These are phyloP conservation scores for Leccinum arenicola DNA, from an alignment of 768 basidiomycete genomes.

Conservation along the genomic window DNA sequence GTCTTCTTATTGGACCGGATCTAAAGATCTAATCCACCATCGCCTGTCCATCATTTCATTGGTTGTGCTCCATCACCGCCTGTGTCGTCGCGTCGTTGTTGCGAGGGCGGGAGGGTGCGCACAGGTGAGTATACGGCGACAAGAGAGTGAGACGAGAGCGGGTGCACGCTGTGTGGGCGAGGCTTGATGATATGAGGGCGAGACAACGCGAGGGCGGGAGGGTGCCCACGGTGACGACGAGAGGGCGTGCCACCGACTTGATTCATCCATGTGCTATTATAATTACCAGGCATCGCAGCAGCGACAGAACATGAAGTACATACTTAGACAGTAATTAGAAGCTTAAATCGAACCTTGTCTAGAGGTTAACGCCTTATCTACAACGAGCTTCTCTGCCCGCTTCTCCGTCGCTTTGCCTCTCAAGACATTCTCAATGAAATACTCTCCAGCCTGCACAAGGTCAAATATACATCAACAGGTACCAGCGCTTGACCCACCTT, in stretches of 20 bases:
- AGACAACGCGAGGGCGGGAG: no score
- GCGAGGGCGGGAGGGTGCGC: slow-evolving; percentile 5
- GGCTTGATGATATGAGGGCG: no score
- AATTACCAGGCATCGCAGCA: slow-evolving; percentile 5
- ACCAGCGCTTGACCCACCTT: slow-evolving; percentile 59
- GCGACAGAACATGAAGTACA: background rate
- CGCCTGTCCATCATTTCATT: background rate
- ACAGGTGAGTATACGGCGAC: no score
- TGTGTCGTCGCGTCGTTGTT: no score
- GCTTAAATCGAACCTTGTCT: slow-evolving; percentile 9
- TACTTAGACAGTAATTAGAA: background rate
- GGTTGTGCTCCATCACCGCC: background rate
- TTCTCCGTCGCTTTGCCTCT: slow-evolving; percentile 53
- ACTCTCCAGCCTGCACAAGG: slow-evolving; percentile 80
- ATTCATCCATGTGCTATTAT: background rate
- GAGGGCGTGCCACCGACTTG: background rate
- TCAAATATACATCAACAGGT: slow-evolving; percentile 2
- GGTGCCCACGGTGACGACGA: background rate
- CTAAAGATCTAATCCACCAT: no score
- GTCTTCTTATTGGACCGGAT: no score
- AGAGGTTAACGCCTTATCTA: slow-evolving; percentile 14
- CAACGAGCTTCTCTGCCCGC: slow-evolving; percentile 33
- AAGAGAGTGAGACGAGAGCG: no score
- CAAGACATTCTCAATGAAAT: slow-evolving; percentile 89
- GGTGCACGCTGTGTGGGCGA: no score